These are phyloP conservation scores for Dryadomyces sulphureus DNA, from an alignment of 2,329 filamentous ascomycete genomes.

Conservation along the genomic window DNA sequence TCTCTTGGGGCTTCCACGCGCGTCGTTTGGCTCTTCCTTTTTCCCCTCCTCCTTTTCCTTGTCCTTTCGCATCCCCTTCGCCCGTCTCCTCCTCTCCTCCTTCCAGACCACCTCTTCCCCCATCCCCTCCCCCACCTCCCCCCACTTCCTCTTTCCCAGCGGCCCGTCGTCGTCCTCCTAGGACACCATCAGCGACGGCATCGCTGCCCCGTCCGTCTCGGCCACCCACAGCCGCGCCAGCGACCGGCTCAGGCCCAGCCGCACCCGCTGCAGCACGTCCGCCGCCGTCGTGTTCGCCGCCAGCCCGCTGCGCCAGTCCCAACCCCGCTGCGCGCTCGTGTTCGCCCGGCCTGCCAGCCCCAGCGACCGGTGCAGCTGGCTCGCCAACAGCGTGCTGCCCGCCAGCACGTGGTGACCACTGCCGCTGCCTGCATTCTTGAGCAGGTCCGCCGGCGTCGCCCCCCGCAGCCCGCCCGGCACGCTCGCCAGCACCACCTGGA, in stretches of 20 bases:
- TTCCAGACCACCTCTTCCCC: background rate
- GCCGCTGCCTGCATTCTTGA: conserved; percentile 34
- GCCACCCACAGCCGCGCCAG: conserved; percentile 55
- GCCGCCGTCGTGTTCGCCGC: conserved; percentile 42
- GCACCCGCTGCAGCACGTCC: conserved; percentile 58
- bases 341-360: conserved; percentile 34
- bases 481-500: conserved; percentile 59
- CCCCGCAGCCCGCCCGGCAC: conserved; percentile 41
- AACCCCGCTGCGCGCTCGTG: conserved; percentile 27
- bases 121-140: background rate
- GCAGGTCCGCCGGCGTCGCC: conserved; percentile 48
- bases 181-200: background rate
- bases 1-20: no score
- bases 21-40: no score
- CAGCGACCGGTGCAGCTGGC: conserved; percentile 45
- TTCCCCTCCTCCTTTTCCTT: no score
- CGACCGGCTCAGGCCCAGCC: conserved; percentile 61
- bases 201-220: conserved; percentile 35
- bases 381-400: conserved; percentile 56
- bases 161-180: background rate
- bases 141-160: background rate
- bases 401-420: conserved; percentile 46
- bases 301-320: conserved; percentile 42
- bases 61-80: background rate
- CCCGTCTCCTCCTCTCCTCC: background rate